Evolutionary conservation across 208 protist genomes (phyloP), one percentile per base, ranked within the genome.

Genomic region (Lotmaria passim): DNA sequence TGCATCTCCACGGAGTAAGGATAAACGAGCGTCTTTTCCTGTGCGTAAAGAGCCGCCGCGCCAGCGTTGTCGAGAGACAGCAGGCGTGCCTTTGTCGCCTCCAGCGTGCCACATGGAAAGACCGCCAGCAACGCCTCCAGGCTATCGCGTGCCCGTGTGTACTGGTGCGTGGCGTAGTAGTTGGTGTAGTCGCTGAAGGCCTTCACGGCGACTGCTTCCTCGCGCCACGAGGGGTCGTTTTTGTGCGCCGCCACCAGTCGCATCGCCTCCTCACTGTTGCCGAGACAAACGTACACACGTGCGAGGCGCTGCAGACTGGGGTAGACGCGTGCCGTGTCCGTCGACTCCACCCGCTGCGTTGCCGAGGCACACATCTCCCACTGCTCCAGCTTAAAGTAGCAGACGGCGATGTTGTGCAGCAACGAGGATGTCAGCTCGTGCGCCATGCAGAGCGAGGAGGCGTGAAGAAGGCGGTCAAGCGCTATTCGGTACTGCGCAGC

Each of bases 371-470:
- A 77, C 30, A 72, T 46, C 23, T 71, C 68, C 72, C 81, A 93
- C 55, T 81, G 78, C 71, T 90, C 82, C 31, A 79, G 50, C 17
- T 69, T 59, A 56, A 78, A 79, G 51, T 87, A 80, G 77, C 87
- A 90, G 14, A 72, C 79, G 7, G 87, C 81, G 43, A 81, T 59
- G 64, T 85, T 90, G 57, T 89, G 66, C 31, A 88, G 39, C 30
- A 93, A 48, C 21, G 83, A 62, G 3, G 72, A 52, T 28, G 68
- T 69, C 23, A 70, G 56, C 63, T 71, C 43, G 31, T 72, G 59
- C 26, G 66, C 10, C 23, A 65, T 44, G 30, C 64, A 79, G 17
- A 34, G 48, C 34, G 58, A 69, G 19, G 61, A 51, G 21, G 70
- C 66, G 19, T 47, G 46, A 7, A 70, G 46, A n/a, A 85, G 33